Base-by-base conservation (phyloP, 1,139 yeast genomes). In the Blastobotrys niveus region DNA sequence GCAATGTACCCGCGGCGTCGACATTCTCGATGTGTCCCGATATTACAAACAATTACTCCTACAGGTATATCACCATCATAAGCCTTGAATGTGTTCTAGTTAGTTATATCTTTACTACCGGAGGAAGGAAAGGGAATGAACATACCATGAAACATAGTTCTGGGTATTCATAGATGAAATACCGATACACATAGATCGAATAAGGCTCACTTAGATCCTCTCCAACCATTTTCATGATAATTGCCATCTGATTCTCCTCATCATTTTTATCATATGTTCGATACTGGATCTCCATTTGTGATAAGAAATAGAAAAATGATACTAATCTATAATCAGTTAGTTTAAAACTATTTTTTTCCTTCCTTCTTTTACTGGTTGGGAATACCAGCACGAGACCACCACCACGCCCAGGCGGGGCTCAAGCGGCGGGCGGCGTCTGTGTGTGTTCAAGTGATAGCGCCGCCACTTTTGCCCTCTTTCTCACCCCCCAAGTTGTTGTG, bases 1-100 rank as follows among this genome's bases (percentile, higher is more conserved):
- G 97, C 98, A 37, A 91, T 89, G 59, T 91, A 91, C 0, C 98
- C 98, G 51, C 96, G 68, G 56, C 70, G 60, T 48, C 95, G 70
- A 9, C 63, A 53, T 27, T 76, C 74, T 47, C 91, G 71, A 64
- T 91, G 97, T 4, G 76, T 71, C 54, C 84, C 94, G n/a, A 80
- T 76, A 58, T 87, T 87, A 49, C 95, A 82, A 8, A 91, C 85
- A 18, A 89, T 80, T 34, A 84, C 86, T 3, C 97, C 98, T 15
- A 89, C 73, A 0, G 79, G 72, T 17, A 60, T 62, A 8, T 50
- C 55, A 7, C 52, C 59, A 21, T 60, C 58, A 37, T 50, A 51
- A 14, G 62, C 61, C 55, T 52, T 39, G n/a, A 25, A n/a, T 20
- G n/a, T n/a, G 20, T 31, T 22, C 19, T 20, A 25, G 17, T 5